Base-by-base conservation (phyloP, 352 stramenopile species). In the Pythium apleroticum region DNA sequence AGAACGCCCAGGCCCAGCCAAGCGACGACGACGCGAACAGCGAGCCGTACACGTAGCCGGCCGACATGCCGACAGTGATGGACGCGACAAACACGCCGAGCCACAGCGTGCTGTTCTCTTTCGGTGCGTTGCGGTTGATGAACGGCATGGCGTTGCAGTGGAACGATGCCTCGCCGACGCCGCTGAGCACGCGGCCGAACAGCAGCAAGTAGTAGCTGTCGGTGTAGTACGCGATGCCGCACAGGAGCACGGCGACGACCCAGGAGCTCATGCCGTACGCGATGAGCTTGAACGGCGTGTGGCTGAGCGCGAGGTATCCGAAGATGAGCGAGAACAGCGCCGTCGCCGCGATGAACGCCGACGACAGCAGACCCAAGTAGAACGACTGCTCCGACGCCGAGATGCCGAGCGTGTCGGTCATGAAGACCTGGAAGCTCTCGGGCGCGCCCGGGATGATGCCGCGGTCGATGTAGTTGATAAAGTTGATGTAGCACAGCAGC, bases 381-480 rank as follows among this genome's bases (percentile, higher is more conserved):
- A 93, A 72, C 31, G 75, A 87, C 65, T 93, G 74, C 49, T 86
- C 71, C 43, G 85, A 66, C 56, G 78, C 73, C 15, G 74, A 78
- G 25, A 90, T 73, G 46, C 84, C 68, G 17, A 90, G 73, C 25
- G 89, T 92, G 25, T 76, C 55, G 15, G 80, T 80, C 63, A 98
- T 96, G 66, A 98, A 99, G 37, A 80, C 79, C 63, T 96, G 86
- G 69, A 98, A 98, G 66, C 97, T 88, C 63, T 96, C 78, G 25
- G 88, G 88, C 0, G 93, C 89, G 14, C 96, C 96, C 0, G 96
- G 89, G 56, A 98, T 98, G 60, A 99, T 98, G 25, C 93, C 91
- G 41, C 95, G 89, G 77, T 98, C 95, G 41, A 98, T 74, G 78
- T 98, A 98, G 72, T 97, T 98, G 52, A 97, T 71, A n/a, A 98